A percentile compares a stretch with the other conserved stretches of the same genome.
Conservation (phyloP, 306 rosid species). For the Vigna unguiculata region DNA sequence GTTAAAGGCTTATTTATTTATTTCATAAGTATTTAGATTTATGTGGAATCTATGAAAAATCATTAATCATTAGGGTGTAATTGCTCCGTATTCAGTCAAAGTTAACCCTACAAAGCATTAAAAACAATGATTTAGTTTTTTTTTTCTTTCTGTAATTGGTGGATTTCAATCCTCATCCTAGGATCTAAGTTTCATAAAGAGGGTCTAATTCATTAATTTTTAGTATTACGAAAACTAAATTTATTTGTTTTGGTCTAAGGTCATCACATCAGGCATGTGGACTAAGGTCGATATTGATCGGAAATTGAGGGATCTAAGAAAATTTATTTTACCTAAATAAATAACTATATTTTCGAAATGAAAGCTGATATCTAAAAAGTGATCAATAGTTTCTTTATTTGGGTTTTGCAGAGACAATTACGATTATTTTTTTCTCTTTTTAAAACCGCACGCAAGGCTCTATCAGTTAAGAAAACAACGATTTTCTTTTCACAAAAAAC, state of each 20-base stretch:
- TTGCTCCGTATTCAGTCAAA: neutral
- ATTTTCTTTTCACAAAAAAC: neutral
- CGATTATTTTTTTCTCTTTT: neutral
- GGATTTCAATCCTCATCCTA: neutral
- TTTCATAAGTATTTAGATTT: neutral
- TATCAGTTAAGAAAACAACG: neutral
- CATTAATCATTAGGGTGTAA: neutral
- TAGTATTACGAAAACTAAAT: neutral
- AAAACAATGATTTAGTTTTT: neutral
- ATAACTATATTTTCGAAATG: neutral
- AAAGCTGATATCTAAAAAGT: neutral
- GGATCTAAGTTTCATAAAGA: neutral
- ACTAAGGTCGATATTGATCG: neutral
- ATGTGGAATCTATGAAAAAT: neutral
- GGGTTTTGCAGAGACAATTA: neutral
- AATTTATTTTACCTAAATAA: neutral
- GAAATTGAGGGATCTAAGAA: neutral
- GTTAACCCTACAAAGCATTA: neutral
- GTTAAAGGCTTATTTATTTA: neutral
- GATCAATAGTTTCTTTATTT: neutral
- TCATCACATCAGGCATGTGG: neutral
- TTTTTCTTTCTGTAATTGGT: neutral
- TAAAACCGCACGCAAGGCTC: neutral
- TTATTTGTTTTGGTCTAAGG: neutral
- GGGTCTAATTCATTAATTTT: neutral